Evolutionary conservation across 306 rosid genomes (phyloP).

Genomic region (Prunus armeniaca): DNA sequence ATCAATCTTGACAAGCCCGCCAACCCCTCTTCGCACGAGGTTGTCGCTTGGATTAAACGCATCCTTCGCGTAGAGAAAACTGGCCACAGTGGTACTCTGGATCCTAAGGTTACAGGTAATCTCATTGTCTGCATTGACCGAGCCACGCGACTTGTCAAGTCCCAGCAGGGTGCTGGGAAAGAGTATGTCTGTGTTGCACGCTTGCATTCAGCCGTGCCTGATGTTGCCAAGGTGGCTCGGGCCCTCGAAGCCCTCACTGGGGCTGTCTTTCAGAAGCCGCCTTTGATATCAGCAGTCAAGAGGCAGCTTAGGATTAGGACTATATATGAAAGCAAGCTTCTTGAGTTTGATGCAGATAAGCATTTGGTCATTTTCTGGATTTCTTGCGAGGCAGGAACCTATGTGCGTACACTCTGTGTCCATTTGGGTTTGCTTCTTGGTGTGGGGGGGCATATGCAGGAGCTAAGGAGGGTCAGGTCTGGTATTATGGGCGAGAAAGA

Average conservation of each 20-base stretch:
- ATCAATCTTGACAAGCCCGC: slow-evolving; percentile 82
- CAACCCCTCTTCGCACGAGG: slow-evolving; percentile 89
- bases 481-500: slow-evolving; percentile 87
- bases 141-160: slow-evolving; percentile 75
- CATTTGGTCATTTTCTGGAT: slow-evolving; percentile 78
- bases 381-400: slow-evolving; percentile 80
- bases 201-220: slow-evolving; percentile 65
- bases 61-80: slow-evolving; percentile 76
- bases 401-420: slow-evolving; percentile 80
- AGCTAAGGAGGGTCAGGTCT: slow-evolving; percentile 77
- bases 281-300: slow-evolving; percentile 77
- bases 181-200: slow-evolving; percentile 82
- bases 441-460: slow-evolving; percentile 87
- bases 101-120: slow-evolving; percentile 83
- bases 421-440: slow-evolving; percentile 86
- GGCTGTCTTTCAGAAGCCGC: slow-evolving; percentile 83
- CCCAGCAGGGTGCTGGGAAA: slow-evolving; percentile 85
- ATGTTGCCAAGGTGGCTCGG: slow-evolving; percentile 62
- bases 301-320: slow-evolving; percentile 87
- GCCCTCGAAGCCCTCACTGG: slow-evolving; percentile 82
- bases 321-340: slow-evolving; percentile 84
- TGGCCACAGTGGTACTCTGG: slow-evolving; percentile 84
- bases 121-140: slow-evolving; percentile 79
- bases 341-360: slow-evolving; percentile 63
- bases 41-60: slow-evolving; percentile 81